Conservation (phyloP, 1,284 basidiomycete species). For the Veloboletus limbatus region DNA sequence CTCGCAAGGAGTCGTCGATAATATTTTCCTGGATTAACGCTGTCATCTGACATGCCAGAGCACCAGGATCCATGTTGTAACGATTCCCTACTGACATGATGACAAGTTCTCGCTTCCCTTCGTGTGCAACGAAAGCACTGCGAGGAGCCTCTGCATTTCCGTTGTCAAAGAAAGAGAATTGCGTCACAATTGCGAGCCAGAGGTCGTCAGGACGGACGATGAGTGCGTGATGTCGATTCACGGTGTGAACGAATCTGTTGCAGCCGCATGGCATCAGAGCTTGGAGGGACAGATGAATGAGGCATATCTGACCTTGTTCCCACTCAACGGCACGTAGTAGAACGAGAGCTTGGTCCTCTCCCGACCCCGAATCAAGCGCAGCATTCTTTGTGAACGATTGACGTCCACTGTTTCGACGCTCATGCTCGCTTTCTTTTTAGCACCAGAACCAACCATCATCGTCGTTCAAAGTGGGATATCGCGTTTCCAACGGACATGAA, state of each 20-base stretch:
- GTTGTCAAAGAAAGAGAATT: conserved; percentile 45
- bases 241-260: conserved; percentile 41
- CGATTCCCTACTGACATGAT: conserved; percentile 29
- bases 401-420: conserved; percentile 10
- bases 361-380: too few species aligned
- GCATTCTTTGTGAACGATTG: too few species aligned
- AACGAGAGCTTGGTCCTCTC: too few species aligned
- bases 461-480: conserved; percentile 73
- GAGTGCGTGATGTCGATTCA: conserved; percentile 38
- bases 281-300: too few species aligned
- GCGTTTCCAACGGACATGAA: conserved; percentile 50
- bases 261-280: too few species aligned
- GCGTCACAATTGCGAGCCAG: conserved; percentile 44
- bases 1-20: conserved; percentile 35
- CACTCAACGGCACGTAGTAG: too few species aligned
- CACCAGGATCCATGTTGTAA: conserved; percentile 29
- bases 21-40: conserved; percentile 37
- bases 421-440: conserved; percentile 36
- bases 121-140: conserved; percentile 40
- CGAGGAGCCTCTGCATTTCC: conserved; percentile 41
- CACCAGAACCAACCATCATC: conserved; percentile 76
- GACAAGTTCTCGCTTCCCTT: conserved; percentile 36
- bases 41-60: conserved; percentile 35
- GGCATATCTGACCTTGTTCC: too few species aligned
- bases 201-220: conserved; percentile 42